Base-by-base conservation (phyloP, 192 early-diverging fungal genomes). In the Mortierella alpina region DNA sequence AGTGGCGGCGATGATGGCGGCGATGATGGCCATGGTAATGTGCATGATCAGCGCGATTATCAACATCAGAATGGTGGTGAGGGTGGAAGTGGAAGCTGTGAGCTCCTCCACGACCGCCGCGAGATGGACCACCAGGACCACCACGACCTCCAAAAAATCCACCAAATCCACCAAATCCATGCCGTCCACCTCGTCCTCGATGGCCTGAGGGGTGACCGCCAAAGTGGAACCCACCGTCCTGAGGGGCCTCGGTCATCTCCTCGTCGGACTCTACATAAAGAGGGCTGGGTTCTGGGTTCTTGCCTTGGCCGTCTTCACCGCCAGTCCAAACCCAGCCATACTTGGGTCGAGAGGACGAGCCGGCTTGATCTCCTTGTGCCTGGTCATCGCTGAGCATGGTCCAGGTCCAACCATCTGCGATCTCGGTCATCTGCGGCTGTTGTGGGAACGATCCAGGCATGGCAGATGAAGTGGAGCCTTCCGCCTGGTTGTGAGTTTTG, bases 281-380 rank as follows among this genome's bases (percentile, higher is more conserved):
- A 10, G 77, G 77, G 0, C 53, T 49, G 6, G 77, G 70, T 13
- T 68, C 77, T 2, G 49, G 59, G 39, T 67, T 63, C 60, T 80
- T 64, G 12, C 39, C 53, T 50, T 56, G 42, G 13, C 63, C 57
- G 9, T 10, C 15, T 15, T 62, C 58, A 6, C 31, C 54, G 17
- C 77, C 66, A 11, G 55, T 72, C 77, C 77, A 80, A 50, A 80
- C 77, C 77, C 77, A 80, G 41, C 77, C 77, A 57, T 62, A 80
- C 41, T 72, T 80, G 63, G 64, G 70, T 39, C 65, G 69, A n/a
- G 60, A 41, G 18, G 75, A 63, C 6, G 61, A 51, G 11, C 39
- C 42, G 1, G 15, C 56, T 11, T 47, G 14, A 1, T 20, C 2
- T 10, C 63, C 51, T 14, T 8, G 52, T 23, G 23, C 71, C 10